phyloP scores from a whole-genome alignment of 2,329 filamentous ascomycete species.

The Hypoxylon rubiginosum region DNA sequence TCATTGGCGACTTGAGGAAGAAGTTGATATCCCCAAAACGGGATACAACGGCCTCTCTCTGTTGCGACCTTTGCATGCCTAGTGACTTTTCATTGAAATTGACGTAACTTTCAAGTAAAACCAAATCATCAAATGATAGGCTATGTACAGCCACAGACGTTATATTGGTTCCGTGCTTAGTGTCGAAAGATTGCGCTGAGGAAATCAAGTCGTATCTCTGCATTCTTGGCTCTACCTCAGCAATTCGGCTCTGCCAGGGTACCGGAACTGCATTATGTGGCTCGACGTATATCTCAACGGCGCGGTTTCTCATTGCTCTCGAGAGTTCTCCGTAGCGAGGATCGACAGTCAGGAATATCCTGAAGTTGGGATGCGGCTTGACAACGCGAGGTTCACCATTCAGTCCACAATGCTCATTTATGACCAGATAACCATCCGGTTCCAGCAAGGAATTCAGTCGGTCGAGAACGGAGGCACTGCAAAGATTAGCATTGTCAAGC shows the following conservation, averaged over 20 bases:
- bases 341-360: conserved; percentile 94
- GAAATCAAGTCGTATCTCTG: conserved; percentile 60
- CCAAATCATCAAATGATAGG: conserved; percentile 62
- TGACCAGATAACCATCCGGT: conserved; percentile 85
- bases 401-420: conserved; percentile 91
- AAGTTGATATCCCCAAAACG: conserved; percentile 25
- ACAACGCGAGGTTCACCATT: conserved; percentile 86
- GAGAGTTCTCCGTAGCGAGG: conserved; percentile 93
- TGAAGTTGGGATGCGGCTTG: conserved; percentile 85
- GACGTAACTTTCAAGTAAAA: conserved; percentile 53
- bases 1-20: conserved; percentile 51
- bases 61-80: not conserved
- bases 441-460: conserved; percentile 94
- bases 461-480: conserved; percentile 94
- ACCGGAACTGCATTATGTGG: conserved; percentile 54
- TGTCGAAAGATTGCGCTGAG: conserved; percentile 50
- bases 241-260: conserved; percentile 56
- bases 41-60: not conserved
- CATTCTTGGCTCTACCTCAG: conserved; percentile 64
- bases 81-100: conserved; percentile 28
- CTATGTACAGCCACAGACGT: conserved; percentile 60
- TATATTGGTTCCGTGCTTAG: conserved; percentile 48
- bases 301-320: conserved; percentile 95
- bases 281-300: conserved; percentile 87
- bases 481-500: conserved; percentile 96